Base-by-base conservation (phyloP, 225 moss, liverwort and hornwort genomes). In the Bryum argenteum region DNA sequence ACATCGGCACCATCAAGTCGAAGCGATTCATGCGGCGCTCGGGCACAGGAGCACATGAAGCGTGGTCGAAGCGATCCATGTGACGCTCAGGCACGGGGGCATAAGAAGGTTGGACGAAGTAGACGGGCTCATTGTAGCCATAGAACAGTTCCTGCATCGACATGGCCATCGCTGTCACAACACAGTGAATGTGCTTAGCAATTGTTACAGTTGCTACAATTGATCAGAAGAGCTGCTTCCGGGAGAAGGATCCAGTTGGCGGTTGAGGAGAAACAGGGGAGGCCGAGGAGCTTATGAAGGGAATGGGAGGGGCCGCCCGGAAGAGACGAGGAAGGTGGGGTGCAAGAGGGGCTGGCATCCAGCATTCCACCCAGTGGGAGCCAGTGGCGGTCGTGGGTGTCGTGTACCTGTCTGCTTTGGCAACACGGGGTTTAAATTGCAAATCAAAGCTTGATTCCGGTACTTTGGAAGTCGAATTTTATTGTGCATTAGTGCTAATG, bases 1-100 rank as follows among this genome's bases (percentile, higher is more conserved):
- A 82, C 77, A 80, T 71, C 1, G 71, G 79, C 71, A 82, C 85
- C 77, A 55, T 71, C 47, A 82, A 65, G 40, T 82, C 74, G 63
- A 82, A 57, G 33, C 33, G 33, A 33, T 33, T 6, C 6, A 62
- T 70, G 33, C 4, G 65, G 53, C 48, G 21, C 15, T 74, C 74
- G 47, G 15, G 15, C 62, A 58, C 1, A 14, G n/a, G 2, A 18
- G 43, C 15, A 13, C 6, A 20, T 18, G 63, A n/a, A n/a, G n/a
- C n/a, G 4, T 45, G 45, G 28, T 28, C 28, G 52, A n/a, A 52
- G 8, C 38, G 53, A 23, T 33, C 48, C 58, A 28, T 28, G 28
- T 48, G 48, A 10, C 37, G 20, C 56, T 73, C 57, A 20, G 33
- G 37, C 64, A 19, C 10, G 64, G 33, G 11, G 52, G 17, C 12